These are phyloP conservation scores for Trichophyton simii DNA, from an alignment of 2,329 filamentous ascomycete species.

Conservation along the genomic window DNA sequence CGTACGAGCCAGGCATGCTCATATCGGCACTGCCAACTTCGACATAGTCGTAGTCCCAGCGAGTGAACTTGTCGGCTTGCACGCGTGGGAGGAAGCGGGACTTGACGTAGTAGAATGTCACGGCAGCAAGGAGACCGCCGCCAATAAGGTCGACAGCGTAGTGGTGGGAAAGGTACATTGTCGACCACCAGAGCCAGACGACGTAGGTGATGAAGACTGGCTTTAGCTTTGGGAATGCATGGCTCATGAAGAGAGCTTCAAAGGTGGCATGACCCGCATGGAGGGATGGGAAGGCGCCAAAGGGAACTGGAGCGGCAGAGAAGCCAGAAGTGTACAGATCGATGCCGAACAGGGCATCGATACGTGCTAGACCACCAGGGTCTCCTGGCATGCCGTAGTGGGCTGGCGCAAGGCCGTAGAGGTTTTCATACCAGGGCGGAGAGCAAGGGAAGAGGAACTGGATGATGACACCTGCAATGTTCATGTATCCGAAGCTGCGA, in stretches of 20 bases:
- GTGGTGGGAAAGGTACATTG: slow-evolving; percentile 95
- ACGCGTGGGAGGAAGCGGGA: slow-evolving; percentile 68
- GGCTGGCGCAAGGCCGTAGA: slow-evolving; percentile 78
- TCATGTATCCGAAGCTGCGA: slow-evolving; percentile 83
- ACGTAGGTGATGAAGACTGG: slow-evolving; percentile 72
- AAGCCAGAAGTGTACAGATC: slow-evolving; percentile 91
- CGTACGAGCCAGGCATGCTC: slow-evolving; percentile 32
- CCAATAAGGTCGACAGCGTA: slow-evolving; percentile 88
- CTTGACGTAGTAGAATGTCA: slow-evolving; percentile 71
- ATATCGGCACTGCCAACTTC: slow-evolving; percentile 56
- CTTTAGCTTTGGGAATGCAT: slow-evolving; percentile 74
- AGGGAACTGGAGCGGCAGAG: slow-evolving; percentile 78
- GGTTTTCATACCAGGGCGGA: slow-evolving; percentile 92
- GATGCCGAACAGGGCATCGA: slow-evolving; percentile 80
- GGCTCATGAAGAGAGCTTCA: slow-evolving; percentile 83
- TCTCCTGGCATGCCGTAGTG: slow-evolving; percentile 86
- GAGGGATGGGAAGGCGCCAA: slow-evolving; percentile 87
- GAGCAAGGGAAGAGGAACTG: slow-evolving; percentile 88
- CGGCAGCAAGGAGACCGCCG: slow-evolving; percentile 63
- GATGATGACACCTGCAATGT: slow-evolving; percentile 72
- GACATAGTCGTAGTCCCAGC: slow-evolving; percentile 93
- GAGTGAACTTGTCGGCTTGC: slow-evolving; percentile 71
- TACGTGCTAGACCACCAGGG: slow-evolving; percentile 74
- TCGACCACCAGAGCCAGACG: slow-evolving; percentile 95
- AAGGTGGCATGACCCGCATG: slow-evolving; percentile 83